Evolutionary conservation across 176 grass and related monocot genomes (phyloP).

Genomic region (Coix lacrymajobi): DNA sequence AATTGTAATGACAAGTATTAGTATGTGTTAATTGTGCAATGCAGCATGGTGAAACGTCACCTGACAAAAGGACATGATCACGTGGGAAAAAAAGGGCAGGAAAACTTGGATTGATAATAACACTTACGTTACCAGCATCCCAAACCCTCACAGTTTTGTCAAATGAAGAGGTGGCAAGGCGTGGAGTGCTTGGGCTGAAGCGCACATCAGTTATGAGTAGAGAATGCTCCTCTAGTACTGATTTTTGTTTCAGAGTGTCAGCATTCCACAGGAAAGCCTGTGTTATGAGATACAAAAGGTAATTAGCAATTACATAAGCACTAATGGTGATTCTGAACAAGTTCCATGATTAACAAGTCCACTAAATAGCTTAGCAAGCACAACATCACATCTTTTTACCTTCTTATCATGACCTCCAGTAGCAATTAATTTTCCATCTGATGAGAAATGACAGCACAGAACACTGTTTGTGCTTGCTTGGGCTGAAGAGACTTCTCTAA

Average conservation of each 20-base stretch:
- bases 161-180: conserved; percentile 86
- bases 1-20: background rate
- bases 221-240: conserved; percentile 74
- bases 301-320: background rate
- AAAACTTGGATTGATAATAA: conserved; percentile 13
- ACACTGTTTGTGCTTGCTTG: conserved; percentile 75
- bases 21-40: background rate
- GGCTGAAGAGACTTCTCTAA: conserved; percentile 55
- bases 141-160: conserved; percentile 94
- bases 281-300: conserved; percentile 24
- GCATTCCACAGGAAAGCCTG: conserved; percentile 80
- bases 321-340: background rate
- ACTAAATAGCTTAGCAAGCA: conserved; percentile 18
- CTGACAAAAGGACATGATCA: background rate
- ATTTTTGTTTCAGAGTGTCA: conserved; percentile 75
- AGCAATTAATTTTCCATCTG: conserved; percentile 86
- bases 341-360: background rate
- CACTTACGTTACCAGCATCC: conserved; percentile 71
- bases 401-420: conserved; percentile 98
- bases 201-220: conserved; percentile 77
- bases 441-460: conserved; percentile 89
- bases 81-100: background rate
- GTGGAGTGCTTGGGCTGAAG: conserved; percentile 67
- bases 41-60: background rate
- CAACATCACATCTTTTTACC: conserved; percentile 28